These are phyloP conservation scores for Caloboletus firmus DNA, from an alignment of 1,284 basidiomycete genomes.

Conservation along the genomic window DNA sequence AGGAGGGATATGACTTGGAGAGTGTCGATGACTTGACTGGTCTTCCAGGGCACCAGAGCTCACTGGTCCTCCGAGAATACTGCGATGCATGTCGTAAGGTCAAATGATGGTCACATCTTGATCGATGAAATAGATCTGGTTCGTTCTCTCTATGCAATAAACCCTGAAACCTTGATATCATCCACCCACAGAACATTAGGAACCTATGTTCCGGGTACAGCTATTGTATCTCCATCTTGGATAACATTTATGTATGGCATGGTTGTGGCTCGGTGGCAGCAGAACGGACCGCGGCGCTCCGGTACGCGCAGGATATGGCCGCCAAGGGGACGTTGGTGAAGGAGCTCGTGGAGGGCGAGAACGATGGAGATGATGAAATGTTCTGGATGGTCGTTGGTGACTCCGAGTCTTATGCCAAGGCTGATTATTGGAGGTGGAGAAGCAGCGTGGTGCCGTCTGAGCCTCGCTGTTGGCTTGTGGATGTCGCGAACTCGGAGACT, in stretches of 20 bases:
- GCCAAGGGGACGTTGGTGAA: constrained; percentile 41
- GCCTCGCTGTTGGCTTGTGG: constrained; percentile 60
- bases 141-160: constrained; percentile 24
- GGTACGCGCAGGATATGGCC: constrained; percentile 56
- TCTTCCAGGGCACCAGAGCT: constrained; percentile 57
- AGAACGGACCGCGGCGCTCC: constrained; percentile 60
- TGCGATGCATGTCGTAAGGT: constrained; percentile 71
- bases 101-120: constrained; percentile 47
- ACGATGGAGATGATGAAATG: constrained; percentile 63
- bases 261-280: constrained; percentile 59
- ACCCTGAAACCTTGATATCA: constrained; percentile 3
- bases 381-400: constrained; percentile 82
- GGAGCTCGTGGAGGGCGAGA: constrained; percentile 62
- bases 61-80: constrained; percentile 80
- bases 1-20: constrained; percentile 3
- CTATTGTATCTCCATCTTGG: constrained; percentile 69
- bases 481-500: constrained; percentile 36
- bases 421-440: constrained; percentile 78
- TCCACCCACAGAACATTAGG: constrained; percentile 48
- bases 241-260: constrained; percentile 75
- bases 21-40: constrained; percentile 5
- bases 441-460: constrained; percentile 38
- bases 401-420: constrained; percentile 61
- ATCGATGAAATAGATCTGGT: constrained; percentile 78
- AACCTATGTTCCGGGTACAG: constrained; percentile 80